These are phyloP conservation scores for Rubus idaeus DNA, from an alignment of 306 rosid species.

Conservation along the genomic window DNA sequence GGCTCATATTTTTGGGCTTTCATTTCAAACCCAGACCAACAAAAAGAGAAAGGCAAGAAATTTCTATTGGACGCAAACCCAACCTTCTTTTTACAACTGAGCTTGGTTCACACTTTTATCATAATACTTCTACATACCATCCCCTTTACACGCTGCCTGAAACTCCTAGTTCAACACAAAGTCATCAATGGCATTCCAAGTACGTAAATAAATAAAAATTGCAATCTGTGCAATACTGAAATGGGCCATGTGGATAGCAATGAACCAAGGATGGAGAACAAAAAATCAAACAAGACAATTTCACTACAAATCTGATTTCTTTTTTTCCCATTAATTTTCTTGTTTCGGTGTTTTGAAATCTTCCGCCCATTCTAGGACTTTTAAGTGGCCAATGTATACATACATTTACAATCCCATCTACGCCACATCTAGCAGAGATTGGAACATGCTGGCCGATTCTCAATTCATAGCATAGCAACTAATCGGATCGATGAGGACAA, in stretches of 20 bases:
- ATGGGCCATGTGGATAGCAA: neutral
- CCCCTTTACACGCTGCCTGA: neutral
- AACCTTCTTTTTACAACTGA: neutral
- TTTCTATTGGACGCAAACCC: neutral
- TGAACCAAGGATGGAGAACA: neutral
- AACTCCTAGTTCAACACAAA: neutral
- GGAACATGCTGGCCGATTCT: neutral
- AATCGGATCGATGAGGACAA: slow-evolving; percentile 1
- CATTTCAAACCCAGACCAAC: neutral
- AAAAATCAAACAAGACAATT: neutral
- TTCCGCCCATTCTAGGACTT: neutral
- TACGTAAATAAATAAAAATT: neutral
- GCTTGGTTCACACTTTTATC: neutral
- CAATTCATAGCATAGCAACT: neutral
- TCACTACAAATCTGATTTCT: neutral
- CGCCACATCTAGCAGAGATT: neutral
- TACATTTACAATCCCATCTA: slow-evolving; percentile 1
- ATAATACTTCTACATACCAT: neutral
- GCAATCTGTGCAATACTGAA: neutral
- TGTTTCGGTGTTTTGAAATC: slow-evolving; percentile 4
- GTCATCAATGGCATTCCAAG: neutral
- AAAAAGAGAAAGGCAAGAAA: neutral
- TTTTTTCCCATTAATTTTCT: neutral
- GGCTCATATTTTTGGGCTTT: neutral
- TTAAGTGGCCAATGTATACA: slow-evolving; percentile 1